Evolutionary conservation across 306 rosid species (phyloP).

Genomic region (Lagenaria siceraria): DNA sequence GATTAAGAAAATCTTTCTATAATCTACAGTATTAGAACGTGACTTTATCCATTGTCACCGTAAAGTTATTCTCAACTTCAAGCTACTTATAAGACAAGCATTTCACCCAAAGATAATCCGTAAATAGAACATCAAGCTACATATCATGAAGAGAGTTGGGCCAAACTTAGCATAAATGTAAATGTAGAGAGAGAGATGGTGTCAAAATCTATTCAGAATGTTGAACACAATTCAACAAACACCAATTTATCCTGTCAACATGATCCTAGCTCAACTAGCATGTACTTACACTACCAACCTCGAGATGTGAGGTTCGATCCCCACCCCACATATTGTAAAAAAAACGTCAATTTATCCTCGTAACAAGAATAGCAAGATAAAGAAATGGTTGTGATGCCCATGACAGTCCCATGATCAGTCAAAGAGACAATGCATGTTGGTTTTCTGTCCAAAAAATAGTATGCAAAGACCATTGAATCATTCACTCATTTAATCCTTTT

Average conservation of each 20-base stretch:
- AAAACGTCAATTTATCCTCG: background rate
- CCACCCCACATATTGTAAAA: too few relatives aligned
- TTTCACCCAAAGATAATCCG: background rate
- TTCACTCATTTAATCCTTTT: conserved; percentile 1
- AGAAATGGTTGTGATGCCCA: background rate
- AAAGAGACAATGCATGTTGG: too few relatives aligned
- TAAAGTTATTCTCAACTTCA: background rate
- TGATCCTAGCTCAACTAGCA: too few relatives aligned
- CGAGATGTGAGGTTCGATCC: too few relatives aligned
- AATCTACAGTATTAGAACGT: background rate
- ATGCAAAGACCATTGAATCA: background rate
- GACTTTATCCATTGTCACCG: background rate
- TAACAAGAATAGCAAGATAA: background rate
- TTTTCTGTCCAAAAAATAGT: too few relatives aligned
- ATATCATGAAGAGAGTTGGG: background rate
- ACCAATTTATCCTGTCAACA: background rate
- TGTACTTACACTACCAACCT: too few relatives aligned
- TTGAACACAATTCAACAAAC: background rate
- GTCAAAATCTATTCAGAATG: background rate
- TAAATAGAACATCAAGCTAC: background rate
- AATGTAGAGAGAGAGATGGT: background rate
- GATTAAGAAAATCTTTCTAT: background rate
- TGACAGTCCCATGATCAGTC: background rate
- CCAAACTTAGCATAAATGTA: background rate
- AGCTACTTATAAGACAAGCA: background rate